A percentile compares a stretch with the other conserved stretches of the same genome.
Conservation (phyloP, 192 early-diverging fungal genomes). For the Coemansia sp. region DNA sequence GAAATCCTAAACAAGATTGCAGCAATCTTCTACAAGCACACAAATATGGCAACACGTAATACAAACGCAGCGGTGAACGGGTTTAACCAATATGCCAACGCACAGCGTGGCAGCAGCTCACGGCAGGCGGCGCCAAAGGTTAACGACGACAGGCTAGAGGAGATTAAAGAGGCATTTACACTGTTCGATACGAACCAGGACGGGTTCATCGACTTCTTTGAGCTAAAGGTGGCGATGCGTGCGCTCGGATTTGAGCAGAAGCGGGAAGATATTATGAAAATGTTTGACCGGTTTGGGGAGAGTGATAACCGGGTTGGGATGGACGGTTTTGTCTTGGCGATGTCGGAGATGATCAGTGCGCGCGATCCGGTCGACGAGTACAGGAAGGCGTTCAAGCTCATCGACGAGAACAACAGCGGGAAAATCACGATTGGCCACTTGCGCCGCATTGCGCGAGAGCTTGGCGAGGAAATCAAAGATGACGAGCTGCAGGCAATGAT, state of each 20-base stretch:
- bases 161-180: constrained; percentile 62
- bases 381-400: constrained; percentile 73
- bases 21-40: neutral
- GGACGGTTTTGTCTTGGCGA: constrained; percentile 70
- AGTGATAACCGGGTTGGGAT: constrained; percentile 59
- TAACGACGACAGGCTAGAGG: constrained; percentile 69
- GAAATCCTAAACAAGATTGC: neutral
- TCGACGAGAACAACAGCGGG: constrained; percentile 70
- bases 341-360: constrained; percentile 66
- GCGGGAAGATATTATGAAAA: constrained; percentile 74
- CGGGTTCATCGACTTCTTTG: constrained; percentile 72
- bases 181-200: constrained; percentile 71
- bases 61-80: constrained; percentile 20
- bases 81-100: constrained; percentile 8
- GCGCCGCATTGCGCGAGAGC: constrained; percentile 72
- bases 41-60: neutral
- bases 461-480: constrained; percentile 77
- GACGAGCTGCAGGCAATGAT: constrained; percentile 86
- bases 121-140: constrained; percentile 30
- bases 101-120: constrained; percentile 26
- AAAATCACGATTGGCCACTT: constrained; percentile 67
- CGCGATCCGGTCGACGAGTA: constrained; percentile 82
- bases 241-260: constrained; percentile 84
- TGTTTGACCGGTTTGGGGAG: constrained; percentile 63
- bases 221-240: constrained; percentile 82